Percentiles rank a stretch among this genome's conserved stretches.
phyloP scores from a whole-genome alignment of 768 basidiomycete species.

The Pulveroboletus sp. region DNA sequence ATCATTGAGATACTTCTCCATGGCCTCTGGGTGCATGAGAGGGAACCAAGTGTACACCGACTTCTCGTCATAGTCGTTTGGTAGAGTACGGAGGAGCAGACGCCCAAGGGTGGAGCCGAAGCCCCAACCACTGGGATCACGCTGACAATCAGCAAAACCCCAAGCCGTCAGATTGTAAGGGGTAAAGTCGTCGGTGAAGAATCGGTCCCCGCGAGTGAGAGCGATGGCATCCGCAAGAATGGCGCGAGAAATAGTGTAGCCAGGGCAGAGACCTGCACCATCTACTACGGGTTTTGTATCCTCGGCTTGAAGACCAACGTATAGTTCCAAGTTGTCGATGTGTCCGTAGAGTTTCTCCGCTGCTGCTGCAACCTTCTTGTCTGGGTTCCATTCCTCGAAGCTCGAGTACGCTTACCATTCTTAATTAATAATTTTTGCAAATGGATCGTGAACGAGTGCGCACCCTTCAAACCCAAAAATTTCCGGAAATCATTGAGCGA shows the following conservation, averaged over 20 bases:
- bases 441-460: conserved; percentile 10
- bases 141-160: conserved; percentile 81
- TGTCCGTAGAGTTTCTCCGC: conserved; percentile 76
- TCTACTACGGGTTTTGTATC: conserved; percentile 68
- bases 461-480: conserved; percentile 76
- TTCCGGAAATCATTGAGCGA: conserved; percentile 80
- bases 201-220: conserved; percentile 79
- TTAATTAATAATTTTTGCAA: not conserved
- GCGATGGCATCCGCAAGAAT: conserved; percentile 85
- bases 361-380: conserved; percentile 60
- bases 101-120: conserved; percentile 68
- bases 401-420: conserved; percentile 48
- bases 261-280: conserved; percentile 82
- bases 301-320: conserved; percentile 77
- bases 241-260: conserved; percentile 80
- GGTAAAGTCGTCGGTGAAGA: conserved; percentile 78
- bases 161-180: conserved; percentile 77
- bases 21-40: conserved; percentile 71
- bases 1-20: conserved; percentile 56
- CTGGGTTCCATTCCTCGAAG: conserved; percentile 80
- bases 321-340: conserved; percentile 75
- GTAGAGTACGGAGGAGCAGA: conserved; percentile 69
- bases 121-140: conserved; percentile 64
- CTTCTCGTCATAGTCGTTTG: conserved; percentile 61
- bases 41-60: conserved; percentile 85